A percentile compares a stretch with the other conserved stretches of the same genome.
These are phyloP conservation scores for Teunomyces stri DNA, from an alignment of 805 yeast genomes.

Conservation along the genomic window DNA sequence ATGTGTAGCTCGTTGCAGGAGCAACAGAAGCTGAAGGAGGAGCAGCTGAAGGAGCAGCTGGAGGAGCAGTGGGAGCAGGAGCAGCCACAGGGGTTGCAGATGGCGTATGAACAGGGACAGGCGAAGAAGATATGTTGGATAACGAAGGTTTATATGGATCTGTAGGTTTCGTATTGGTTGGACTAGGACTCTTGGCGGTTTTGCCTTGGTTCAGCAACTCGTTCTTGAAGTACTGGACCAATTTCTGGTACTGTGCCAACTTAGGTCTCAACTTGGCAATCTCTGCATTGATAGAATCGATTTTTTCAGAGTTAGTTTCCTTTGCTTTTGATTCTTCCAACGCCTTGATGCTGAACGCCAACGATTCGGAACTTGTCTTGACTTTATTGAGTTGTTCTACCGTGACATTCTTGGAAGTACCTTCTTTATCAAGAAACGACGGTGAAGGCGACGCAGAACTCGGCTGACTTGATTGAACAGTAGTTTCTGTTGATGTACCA, in stretches of 20 bases:
- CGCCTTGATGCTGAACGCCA: slow-evolving; percentile 19
- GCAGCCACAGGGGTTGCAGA: neutral
- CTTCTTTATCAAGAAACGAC: neutral
- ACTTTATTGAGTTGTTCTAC: slow-evolving; percentile 23
- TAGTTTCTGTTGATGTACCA: neutral
- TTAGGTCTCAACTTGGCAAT: slow-evolving; percentile 14
- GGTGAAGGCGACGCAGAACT: neutral
- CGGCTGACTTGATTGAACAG: neutral
- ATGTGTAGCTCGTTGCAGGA: neutral
- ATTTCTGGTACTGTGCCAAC: slow-evolving; percentile 21
- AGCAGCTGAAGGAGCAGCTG: neutral
- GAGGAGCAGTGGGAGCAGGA: neutral
- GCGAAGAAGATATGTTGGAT: too few relatives aligned
- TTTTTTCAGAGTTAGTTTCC: slow-evolving; percentile 7
- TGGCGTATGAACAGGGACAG: neutral
- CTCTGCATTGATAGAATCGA: slow-evolving; percentile 8
- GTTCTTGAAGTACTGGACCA: slow-evolving; percentile 20
- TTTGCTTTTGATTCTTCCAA: slow-evolving; percentile 19
- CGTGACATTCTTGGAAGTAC: slow-evolving; percentile 7
- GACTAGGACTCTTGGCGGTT: slow-evolving; percentile 2
- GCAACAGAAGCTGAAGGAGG: neutral
- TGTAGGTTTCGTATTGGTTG: neutral
- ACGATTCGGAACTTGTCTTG: slow-evolving; percentile 18
- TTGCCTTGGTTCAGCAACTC: slow-evolving; percentile 17
- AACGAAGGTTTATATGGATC: neutral